phyloP scores from a whole-genome alignment of 1,284 basidiomycete genomes.

The Sporisorium scitamineum region DNA sequence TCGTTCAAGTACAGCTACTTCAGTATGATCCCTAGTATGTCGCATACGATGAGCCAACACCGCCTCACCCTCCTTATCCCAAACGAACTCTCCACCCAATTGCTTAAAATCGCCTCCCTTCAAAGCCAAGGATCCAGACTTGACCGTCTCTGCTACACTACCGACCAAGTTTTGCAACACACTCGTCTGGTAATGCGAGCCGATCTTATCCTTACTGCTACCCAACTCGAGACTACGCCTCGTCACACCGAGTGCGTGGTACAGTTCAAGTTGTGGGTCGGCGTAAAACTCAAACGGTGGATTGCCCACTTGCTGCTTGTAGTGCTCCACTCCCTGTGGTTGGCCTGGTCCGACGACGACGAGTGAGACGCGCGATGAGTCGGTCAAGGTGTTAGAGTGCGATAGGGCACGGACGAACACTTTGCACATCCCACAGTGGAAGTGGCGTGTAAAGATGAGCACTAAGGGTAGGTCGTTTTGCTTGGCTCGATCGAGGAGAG shows the following conservation, averaged over 20 bases:
- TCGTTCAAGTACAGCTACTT: constrained; percentile 26
- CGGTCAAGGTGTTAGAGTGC: constrained; percentile 23
- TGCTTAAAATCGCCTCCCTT: constrained; percentile 53
- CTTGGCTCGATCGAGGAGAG: constrained; percentile 14
- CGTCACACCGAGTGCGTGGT: constrained; percentile 46
- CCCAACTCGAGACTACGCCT: constrained; percentile 30
- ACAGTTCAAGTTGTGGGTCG: constrained; percentile 36
- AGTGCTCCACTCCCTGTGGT: constrained; percentile 18
- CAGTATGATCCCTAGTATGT: constrained; percentile 45
- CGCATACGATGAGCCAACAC: constrained; percentile 47
- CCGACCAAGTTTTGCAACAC: constrained; percentile 8
- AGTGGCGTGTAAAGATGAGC: constrained; percentile 50
- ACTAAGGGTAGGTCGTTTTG: constrained; percentile 14
- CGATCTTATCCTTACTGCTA: constrained; percentile 20
- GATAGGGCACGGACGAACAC: constrained; percentile 28
- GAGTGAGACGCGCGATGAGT: constrained; percentile 12
- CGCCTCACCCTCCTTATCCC: constrained; percentile 11
- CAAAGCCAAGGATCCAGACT: constrained; percentile 22
- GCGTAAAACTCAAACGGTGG: constrained; percentile 39
- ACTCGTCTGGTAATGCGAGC: constrained; percentile 28
- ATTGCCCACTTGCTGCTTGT: constrained; percentile 13
- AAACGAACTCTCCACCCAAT: constrained; percentile 48
- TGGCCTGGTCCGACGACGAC: constrained; percentile 48
- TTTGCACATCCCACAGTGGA: constrained; percentile 57
- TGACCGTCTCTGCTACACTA: constrained; percentile 30